Evolutionary conservation across 2,329 filamentous ascomycete genomes (phyloP).

Genomic region (Blastomyces gilchristii): DNA sequence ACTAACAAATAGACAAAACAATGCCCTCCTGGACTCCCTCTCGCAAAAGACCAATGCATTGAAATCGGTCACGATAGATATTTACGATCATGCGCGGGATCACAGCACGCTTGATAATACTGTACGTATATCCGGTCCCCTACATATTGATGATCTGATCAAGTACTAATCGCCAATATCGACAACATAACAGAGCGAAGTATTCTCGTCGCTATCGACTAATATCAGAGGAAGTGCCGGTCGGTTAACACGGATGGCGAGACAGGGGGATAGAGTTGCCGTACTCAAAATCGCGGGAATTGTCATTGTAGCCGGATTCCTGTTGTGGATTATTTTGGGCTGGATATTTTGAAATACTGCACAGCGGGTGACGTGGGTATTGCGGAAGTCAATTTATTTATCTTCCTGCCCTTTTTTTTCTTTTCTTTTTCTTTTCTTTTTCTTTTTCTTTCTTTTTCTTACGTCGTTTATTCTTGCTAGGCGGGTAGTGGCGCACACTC

Average conservation of each 20-base stretch:
- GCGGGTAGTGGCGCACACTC: neutral
- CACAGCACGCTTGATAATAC: constrained; percentile 83
- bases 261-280: constrained; percentile 79
- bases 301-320: constrained; percentile 58
- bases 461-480: neutral
- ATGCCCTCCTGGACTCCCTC: constrained; percentile 83
- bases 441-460: too few species aligned
- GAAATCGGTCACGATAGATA: constrained; percentile 89
- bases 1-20: constrained; percentile 60
- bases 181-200: constrained; percentile 54
- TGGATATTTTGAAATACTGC: constrained; percentile 45
- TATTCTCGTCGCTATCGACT: constrained; percentile 77
- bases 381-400: neutral
- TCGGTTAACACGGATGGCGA: constrained; percentile 80
- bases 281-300: constrained; percentile 84
- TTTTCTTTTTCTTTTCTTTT: neutral
- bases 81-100: constrained; percentile 88
- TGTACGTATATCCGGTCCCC: constrained; percentile 41
- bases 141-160: neutral
- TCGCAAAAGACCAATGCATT: constrained; percentile 83
- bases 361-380: neutral
- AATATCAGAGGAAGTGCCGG: constrained; percentile 74
- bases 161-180: neutral
- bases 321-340: constrained; percentile 63
- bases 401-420: neutral